A percentile compares a stretch with the other conserved stretches of the same genome.
Conservation (phyloP, 306 rosid genomes). For the Casuarina equisetifolia region DNA sequence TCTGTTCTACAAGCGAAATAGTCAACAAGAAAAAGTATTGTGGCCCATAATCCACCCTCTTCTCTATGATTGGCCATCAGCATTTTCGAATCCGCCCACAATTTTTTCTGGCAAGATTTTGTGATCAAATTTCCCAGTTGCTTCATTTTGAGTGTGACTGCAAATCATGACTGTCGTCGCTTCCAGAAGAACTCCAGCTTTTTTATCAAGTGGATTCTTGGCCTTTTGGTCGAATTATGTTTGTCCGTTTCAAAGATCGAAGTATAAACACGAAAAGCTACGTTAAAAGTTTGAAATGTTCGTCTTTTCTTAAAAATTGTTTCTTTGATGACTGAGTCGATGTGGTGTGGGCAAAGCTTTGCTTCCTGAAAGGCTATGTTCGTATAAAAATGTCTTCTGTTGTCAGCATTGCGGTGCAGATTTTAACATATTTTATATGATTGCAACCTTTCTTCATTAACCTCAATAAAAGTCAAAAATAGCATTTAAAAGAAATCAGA, state of each 20-base stretch:
- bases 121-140: neutral
- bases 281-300: neutral
- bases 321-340: neutral
- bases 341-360: neutral
- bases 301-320: neutral
- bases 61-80: neutral
- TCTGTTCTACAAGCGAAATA: constrained; percentile 21
- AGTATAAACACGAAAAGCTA: too few species aligned
- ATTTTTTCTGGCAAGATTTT: neutral
- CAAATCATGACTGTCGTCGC: too few species aligned
- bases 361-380: neutral
- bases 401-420: too few species aligned
- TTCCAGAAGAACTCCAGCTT: too few species aligned
- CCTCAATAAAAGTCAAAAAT: constrained; percentile 1
- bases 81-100: neutral
- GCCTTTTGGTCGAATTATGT: too few species aligned
- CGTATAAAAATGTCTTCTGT: neutral
- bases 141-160: neutral
- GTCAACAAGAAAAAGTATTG: constrained; percentile 17
- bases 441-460: constrained; percentile 9
- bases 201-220: neutral
- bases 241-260: too few species aligned
- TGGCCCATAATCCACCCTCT: too few species aligned
- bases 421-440: neutral
- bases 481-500: neutral